Evolutionary conservation across 495 filamentous ascomycete genomes (phyloP).

Genomic region (Trichoderma virens): DNA sequence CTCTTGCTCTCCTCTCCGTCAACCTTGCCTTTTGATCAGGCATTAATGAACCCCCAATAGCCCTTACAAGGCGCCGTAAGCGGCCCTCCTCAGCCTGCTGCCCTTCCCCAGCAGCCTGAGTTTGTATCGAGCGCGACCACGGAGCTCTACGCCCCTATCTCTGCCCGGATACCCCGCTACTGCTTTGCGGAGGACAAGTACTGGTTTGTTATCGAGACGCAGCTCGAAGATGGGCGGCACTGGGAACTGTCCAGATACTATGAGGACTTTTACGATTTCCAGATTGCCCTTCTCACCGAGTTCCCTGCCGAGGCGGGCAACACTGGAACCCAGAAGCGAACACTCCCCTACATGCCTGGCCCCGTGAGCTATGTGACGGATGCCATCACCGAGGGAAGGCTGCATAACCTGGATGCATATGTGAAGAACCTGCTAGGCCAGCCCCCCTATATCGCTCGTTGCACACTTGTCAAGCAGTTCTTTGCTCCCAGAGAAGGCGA

Average conservation of each 20-base stretch:
- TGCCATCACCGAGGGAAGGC: constrained; percentile 85
- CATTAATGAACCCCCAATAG: not conserved
- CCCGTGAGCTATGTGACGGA: constrained; percentile 97
- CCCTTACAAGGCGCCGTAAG: not conserved
- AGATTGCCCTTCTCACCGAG: constrained; percentile 87
- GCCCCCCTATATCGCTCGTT: constrained; percentile 73
- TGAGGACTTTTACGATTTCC: constrained; percentile 98
- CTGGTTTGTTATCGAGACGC: constrained; percentile 93
- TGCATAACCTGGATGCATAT: constrained; percentile 87
- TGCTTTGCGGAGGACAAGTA: constrained; percentile 97
- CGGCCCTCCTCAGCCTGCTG: not conserved
- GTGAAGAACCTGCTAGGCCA: constrained; percentile 84
- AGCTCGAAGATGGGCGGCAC: constrained; percentile 81
- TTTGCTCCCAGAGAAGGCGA: constrained; percentile 87
- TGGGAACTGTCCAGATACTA: constrained; percentile 94
- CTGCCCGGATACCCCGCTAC: constrained; percentile 83
- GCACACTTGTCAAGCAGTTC: constrained; percentile 75
- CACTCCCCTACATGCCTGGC: constrained; percentile 96
- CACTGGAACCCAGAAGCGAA: constrained; percentile 64
- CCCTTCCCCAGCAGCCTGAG: constrained; percentile 22
- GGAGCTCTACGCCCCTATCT: constrained; percentile 47
- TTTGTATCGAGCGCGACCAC: constrained; percentile 33
- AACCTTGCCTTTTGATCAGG: not conserved
- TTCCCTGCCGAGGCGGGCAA: constrained; percentile 91
- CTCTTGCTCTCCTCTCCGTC: not conserved